Base-by-base conservation (phyloP, 73 alveolate genomes). In the Effrenium voratum region DNA sequence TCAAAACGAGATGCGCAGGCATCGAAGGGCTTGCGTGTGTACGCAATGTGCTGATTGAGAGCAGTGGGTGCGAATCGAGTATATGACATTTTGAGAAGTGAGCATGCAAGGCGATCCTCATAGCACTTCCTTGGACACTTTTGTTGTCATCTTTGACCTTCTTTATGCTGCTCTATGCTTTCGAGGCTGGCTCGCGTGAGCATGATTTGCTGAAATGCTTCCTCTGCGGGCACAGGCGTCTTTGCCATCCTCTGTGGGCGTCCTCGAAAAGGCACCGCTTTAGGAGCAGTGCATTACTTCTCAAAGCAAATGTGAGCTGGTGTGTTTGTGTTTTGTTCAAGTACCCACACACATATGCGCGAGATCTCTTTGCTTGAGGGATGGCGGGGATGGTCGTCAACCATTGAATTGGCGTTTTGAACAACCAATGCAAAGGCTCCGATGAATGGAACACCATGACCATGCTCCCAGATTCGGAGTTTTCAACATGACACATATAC, bases 1-100 rank as follows among this genome's bases (percentile, higher is more conserved):
- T 87, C 95, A 45, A 87, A 87, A 70, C 32, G 95, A 68, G 95
- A 87, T 63, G 95, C 95, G 36, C 95, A 87, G 95, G 95, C 38
- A 76, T 5, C 68, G 30, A n/a, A 75, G 0, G 13, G 55, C 15
- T 32, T 38, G 73, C 55, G 13, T 32, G 13, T 13, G 46, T n/a
- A 30, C 26, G 5, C 8, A 34, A 57, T 19, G 12, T 19, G 24
- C 44, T 76, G n/a, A 4, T 76, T 76, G 87, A 76, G 57, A 19
- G 36, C n/a, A 72, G 50, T 30, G 10, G 38, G n/a, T n/a, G n/a
- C n/a, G n/a, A n/a, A n/a, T n/a, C n/a, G n/a, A n/a, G n/a, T n/a
- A n/a, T n/a, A n/a, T n/a, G n/a, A n/a, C n/a, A n/a, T n/a, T n/a
- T n/a, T n/a, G n/a, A n/a, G n/a, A n/a, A n/a, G n/a, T n/a, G n/a